Evolutionary conservation across 306 rosid species (phyloP), one percentile per base, ranked within the genome.

Genomic region (Notholithocarpus densiflorus): DNA sequence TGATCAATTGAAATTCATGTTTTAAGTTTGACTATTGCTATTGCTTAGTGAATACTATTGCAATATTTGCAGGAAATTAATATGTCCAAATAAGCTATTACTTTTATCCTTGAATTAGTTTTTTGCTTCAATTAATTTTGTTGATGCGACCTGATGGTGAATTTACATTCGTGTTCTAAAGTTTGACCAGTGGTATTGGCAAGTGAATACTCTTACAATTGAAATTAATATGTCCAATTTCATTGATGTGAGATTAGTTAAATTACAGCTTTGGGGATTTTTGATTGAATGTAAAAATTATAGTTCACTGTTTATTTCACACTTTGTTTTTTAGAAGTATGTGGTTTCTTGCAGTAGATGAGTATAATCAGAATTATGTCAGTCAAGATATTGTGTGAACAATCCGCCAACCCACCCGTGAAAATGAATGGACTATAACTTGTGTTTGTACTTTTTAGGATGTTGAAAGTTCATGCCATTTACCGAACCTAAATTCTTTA

Each of bases 151-250:
- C 73, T 60, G 62, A 55, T 78, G 69, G 43, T 78, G 23, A 32
- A 55, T 73, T 59, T 64, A 40, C 61, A 68, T 73, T 77, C 71
- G 24, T n/a, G 51, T 4, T 60, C 24, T 66, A 21, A 1, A 20
- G 31, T 68, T 72, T 65, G 40, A 43, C n/a, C 51, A 54, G 32
- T 54, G 34, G 26, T 80, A 23, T 29, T 74, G 37, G 52, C 57
- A 15, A 26, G 74, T 29, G 27, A 83, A 77, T 48, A 55, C 57
- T 21, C 76, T 74, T 43, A 68, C 53, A 56, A 55, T 20, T 68
- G 23, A 57, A 72, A 64, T 78, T 72, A 6, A 48, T 54, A 21
- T 65, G 52, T 76, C 31, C 19, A 56, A 29, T 64, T 64, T 64
- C 24, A 11, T 24, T 10, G 17, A 59, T 23, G 4, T 59, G 32